phyloP scores from a whole-genome alignment of 768 basidiomycete species.

The Coprinellus micaceus region DNA sequence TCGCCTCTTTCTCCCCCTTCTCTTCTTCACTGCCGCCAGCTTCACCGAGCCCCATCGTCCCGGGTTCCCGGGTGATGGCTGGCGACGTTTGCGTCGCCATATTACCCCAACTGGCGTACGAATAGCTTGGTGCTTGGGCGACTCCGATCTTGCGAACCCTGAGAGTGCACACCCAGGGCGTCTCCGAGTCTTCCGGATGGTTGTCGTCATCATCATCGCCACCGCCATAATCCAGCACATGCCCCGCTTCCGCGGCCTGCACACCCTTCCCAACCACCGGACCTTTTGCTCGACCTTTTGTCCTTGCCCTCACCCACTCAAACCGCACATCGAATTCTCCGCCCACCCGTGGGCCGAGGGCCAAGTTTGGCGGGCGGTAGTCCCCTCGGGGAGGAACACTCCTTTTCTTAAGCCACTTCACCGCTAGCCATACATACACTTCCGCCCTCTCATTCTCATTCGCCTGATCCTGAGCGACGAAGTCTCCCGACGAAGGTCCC shows the following conservation, averaged over 20 bases:
- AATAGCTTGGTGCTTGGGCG: not conserved
- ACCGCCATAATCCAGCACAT: too few relatives aligned
- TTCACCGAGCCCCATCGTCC: too few relatives aligned
- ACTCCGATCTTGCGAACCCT: conserved; percentile 49
- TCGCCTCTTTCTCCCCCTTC: conserved; percentile 25
- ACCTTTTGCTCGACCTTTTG: conserved; percentile 10
- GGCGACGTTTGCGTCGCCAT: conserved; percentile 1
- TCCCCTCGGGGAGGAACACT: not conserved
- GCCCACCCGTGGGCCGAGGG: conserved; percentile 17
- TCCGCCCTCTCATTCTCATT: conserved; percentile 33
- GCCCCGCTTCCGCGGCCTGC: too few relatives aligned
- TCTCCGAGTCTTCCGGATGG: conserved; percentile 95
- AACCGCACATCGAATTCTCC: conserved; percentile 66
- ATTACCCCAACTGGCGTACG: conserved; percentile 8
- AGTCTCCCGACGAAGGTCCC: too few relatives aligned
- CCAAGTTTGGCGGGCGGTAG: not conserved
- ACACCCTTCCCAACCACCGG: too few relatives aligned
- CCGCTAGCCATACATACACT: conserved; percentile 77
- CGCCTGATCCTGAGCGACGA: not conserved
- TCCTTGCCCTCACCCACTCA: conserved; percentile 68
- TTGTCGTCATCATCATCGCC: conserved; percentile 77
- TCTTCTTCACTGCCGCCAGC: conserved; percentile 7
- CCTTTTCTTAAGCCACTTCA: conserved; percentile 62
- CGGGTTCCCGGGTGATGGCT: too few relatives aligned
- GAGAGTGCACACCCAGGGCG: conserved; percentile 89